These are phyloP conservation scores for Aspergillus sclerotialis DNA, from an alignment of 2,329 filamentous ascomycete species.

Conservation along the genomic window DNA sequence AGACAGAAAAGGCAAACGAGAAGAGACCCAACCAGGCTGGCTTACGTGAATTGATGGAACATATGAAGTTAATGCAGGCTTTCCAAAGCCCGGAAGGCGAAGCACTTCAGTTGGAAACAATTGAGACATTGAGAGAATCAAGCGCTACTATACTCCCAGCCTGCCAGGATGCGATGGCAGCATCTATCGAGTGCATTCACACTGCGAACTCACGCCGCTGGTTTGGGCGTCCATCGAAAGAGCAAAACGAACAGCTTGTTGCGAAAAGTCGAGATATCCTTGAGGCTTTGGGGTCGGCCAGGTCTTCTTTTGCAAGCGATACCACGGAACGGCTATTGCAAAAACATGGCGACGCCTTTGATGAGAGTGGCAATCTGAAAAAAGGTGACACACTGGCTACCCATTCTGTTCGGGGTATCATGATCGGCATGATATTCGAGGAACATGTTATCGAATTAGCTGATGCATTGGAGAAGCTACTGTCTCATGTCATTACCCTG, in stretches of 20 bases:
- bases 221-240: slow-evolving; percentile 17
- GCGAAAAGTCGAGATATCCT: slow-evolving; percentile 13
- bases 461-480: slow-evolving; percentile 26
- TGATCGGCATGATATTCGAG: slow-evolving; percentile 43
- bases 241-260: slow-evolving; percentile 14
- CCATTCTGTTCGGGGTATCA: slow-evolving; percentile 30
- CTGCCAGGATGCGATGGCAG: slow-evolving; percentile 18
- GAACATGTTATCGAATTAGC: slow-evolving; percentile 32
- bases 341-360: slow-evolving; percentile 36
- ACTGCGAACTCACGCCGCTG: slow-evolving; percentile 22
- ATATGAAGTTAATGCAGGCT: slow-evolving; percentile 28
- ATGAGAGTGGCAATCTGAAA: slow-evolving; percentile 34
- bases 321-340: slow-evolving; percentile 38
- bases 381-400: neutral
- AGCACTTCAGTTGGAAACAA: slow-evolving; percentile 23
- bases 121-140: slow-evolving; percentile 24
- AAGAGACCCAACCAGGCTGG: slow-evolving; percentile 16
- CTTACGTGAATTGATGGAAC: slow-evolving; percentile 26
- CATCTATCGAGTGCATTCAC: slow-evolving; percentile 20
- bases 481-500: slow-evolving; percentile 32
- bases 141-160: slow-evolving; percentile 17
- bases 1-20: slow-evolving; percentile 13
- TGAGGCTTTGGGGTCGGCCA: slow-evolving; percentile 19
- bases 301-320: slow-evolving; percentile 17
- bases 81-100: slow-evolving; percentile 33